These are phyloP conservation scores for Tremella yokohamensis DNA, from an alignment of 768 basidiomycete species.

Conservation along the genomic window DNA sequence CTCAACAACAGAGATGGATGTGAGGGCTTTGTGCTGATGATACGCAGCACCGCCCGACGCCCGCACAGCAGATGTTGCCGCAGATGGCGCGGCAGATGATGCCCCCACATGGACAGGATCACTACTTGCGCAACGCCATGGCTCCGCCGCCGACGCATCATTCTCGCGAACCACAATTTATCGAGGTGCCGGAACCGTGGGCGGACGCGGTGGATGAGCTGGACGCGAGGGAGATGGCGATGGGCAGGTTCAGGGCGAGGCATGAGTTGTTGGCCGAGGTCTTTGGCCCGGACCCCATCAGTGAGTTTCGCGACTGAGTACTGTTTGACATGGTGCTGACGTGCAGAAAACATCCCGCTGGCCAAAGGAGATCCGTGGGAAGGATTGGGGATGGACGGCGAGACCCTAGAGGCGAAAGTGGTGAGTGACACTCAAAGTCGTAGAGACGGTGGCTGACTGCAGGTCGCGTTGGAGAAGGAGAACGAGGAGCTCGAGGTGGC, in stretches of 20 bases:
- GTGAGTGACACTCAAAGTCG: conserved; percentile 17
- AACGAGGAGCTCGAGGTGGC: conserved; percentile 25
- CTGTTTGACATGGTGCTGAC: not conserved
- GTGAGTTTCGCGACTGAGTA: conserved; percentile 20
- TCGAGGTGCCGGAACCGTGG: conserved; percentile 34
- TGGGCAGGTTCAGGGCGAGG: conserved; percentile 39
- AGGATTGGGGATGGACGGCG: conserved; percentile 35
- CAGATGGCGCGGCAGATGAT: conserved; percentile 12
- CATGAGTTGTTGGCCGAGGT: conserved; percentile 40
- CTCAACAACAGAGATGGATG: not conserved
- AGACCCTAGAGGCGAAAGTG: conserved; percentile 41
- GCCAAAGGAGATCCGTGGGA: conserved; percentile 34
- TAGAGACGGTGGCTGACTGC: conserved; percentile 1
- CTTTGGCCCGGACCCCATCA: conserved; percentile 41
- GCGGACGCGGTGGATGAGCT: conserved; percentile 43
- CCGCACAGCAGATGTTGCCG: conserved; percentile 15
- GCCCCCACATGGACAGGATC: conserved; percentile 4
- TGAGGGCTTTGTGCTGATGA: not conserved
- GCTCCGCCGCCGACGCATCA: conserved; percentile 3
- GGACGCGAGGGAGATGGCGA: conserved; percentile 41
- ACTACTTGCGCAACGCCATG: conserved; percentile 10
- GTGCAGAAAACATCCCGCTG: conserved; percentile 32
- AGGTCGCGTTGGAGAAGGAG: conserved; percentile 32
- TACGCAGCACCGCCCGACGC: conserved; percentile 1
- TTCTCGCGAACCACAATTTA: not conserved